Conservation (phyloP, 148 eudicot species). For the Chenopodium suecicum region DNA sequence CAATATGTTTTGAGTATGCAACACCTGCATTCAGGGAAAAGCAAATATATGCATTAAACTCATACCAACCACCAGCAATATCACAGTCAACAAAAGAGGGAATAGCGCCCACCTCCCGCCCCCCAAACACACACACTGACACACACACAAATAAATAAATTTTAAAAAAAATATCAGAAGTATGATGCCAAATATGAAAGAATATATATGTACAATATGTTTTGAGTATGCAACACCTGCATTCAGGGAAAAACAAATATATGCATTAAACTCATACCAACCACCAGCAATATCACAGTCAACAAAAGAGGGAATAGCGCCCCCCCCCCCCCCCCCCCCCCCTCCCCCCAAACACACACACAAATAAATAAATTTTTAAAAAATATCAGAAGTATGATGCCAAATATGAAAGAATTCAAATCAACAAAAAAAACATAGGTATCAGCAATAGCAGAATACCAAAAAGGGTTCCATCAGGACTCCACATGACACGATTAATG, state of each 20-base stretch:
- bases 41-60: not conserved
- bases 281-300: not conserved
- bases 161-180: not conserved
- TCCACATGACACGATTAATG: slow-evolving; percentile 76
- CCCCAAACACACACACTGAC: too few species aligned
- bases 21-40: slow-evolving; percentile 50
- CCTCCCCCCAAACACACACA: too few species aligned
- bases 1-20: slow-evolving; percentile 90
- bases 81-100: not conserved
- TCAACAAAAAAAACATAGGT: not conserved
- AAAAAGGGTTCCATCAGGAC: slow-evolving; percentile 70
- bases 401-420: not conserved
- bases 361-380: too few species aligned
- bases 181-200: not conserved
- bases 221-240: slow-evolving; percentile 95
- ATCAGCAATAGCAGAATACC: slow-evolving; percentile 42
- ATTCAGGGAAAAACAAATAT: not conserved
- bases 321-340: too few species aligned
- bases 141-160: too few species aligned
- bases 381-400: not conserved
- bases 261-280: not conserved
- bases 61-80: not conserved
- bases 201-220: slow-evolving; percentile 73
- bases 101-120: not conserved
- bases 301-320: not conserved